Conservation (phyloP, 2,329 filamentous ascomycete species). For the Xylaria sp. region DNA sequence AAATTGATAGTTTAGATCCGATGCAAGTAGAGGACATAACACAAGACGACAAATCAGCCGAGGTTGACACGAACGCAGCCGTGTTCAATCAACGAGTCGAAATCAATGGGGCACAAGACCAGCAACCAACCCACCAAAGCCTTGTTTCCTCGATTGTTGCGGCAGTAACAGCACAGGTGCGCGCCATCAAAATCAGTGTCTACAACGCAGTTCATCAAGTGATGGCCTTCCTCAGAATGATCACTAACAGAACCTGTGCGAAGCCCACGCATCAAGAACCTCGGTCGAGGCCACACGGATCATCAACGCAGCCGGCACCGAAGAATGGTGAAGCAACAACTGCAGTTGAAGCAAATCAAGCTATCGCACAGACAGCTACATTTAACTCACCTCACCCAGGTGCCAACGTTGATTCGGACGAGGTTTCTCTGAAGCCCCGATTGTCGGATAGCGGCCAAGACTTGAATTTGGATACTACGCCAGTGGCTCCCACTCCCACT, state of each 20-base stretch:
- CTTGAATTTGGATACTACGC: conserved; percentile 11
- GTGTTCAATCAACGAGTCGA: conserved; percentile 1
- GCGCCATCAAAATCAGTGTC: conserved; percentile 35
- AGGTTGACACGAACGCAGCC: conserved; percentile 14
- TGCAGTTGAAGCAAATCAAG: neutral
- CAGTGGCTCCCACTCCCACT: conserved; percentile 3
- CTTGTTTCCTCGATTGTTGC: conserved; percentile 33
- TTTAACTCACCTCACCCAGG: neutral
- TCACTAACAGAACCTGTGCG: conserved; percentile 38
- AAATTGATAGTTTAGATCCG: conserved; percentile 16
- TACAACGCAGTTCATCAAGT: conserved; percentile 35
- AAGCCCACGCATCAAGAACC: conserved; percentile 34
- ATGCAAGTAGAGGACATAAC: conserved; percentile 24
- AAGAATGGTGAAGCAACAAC: conserved; percentile 7
- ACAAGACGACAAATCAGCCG: conserved; percentile 4
- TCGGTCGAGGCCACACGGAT: conserved; percentile 12
- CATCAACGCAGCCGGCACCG: conserved; percentile 12
- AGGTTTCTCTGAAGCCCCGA: neutral
- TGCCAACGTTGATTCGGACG: neutral
- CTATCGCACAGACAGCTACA: conserved; percentile 7
- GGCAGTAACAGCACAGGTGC: conserved; percentile 43
- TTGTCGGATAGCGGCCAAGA: neutral
- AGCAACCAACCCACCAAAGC: conserved; percentile 15
- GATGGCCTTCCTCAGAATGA: conserved; percentile 36
- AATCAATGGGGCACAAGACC: conserved; percentile 4